Base-by-base conservation (phyloP, 371 early-diverging fungal species). In the Zopfochytrium polystomum region DNA sequence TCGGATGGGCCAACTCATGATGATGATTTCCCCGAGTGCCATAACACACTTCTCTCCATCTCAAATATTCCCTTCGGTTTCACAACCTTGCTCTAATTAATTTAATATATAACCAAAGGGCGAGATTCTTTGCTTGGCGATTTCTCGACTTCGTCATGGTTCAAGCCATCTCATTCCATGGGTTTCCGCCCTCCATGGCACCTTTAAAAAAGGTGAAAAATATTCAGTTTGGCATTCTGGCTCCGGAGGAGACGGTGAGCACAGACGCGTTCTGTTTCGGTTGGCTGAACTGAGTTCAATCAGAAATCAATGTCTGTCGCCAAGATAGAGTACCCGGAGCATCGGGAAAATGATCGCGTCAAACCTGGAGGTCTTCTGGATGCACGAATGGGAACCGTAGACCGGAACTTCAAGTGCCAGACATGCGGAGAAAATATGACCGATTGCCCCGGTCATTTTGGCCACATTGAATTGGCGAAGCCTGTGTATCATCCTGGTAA, bases 381-480 rank as follows among this genome's bases (percentile, higher is more conserved):
- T 77, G 89, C 96, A 50, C 87, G 96, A 38, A 89, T 99, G 90
- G 99, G 99, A 31, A 97, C 99, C 11, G 95, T 98, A 54, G 99
- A 99, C 72, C 90, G 98, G 59, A 93, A 92, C 71, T 93, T 90
- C 82, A 92, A 93, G 76, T 99, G 99, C 76, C 88, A 87, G 68
- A 99, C 99, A 6, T 99, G 99, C 77, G 90, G 88, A 48, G 93
- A 93, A 71, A 88, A 89, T 65, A 95, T 93, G 91, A 88, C 89
- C 30, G 92, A 93, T 65, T 99, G 99, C 73, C 91, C 92, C 22
- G 99, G 99, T 32, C 99, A 99, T 75, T 99, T 99, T 87, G 99
- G 96, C 11, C 96, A 99, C 70, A 96, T 99, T 67, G 96, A 98
- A 70, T 85, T 99, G 6, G 92, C 92, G n/a, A 92, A 90, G 73